Evolutionary conservation across 495 filamentous ascomycete genomes (phyloP), one percentile per base, ranked within the genome.

Genomic region (Arthonia radiata): DNA sequence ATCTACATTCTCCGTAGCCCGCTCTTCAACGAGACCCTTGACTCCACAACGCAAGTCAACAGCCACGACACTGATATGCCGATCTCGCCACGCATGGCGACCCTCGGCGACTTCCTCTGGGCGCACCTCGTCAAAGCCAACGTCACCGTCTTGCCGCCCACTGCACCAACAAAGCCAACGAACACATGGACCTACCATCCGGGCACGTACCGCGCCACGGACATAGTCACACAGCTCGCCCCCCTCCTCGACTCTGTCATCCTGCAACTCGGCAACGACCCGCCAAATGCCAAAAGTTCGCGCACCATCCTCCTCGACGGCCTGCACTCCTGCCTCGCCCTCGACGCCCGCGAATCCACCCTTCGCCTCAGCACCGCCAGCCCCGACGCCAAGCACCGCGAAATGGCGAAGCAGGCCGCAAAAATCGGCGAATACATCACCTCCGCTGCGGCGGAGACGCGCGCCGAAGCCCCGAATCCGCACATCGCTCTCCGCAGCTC

Each of bases 241-340:
- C 42, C 42, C 17, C 29, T 50, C 4, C 34, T 50, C 2, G 34
- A 48, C 15, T 27, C 42, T 7, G 38, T 50, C 6, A 15, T 50
- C 1, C 28, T 27, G 28, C 34, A 34, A 16, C 33, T 50, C 14
- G 37, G 41, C 3, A 23, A 18, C 3, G 43, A 49, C 24, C 29
- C 43, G 0, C 15, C 37, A 0, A 17, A 25, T 3, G 13, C 27
- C 1, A 26, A 15, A 5, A 28, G 37, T 1, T 28, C 45, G 10
- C 41, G 43, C 1, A 14, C 17, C 2, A 32, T 22, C 1, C 37
- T 50, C 8, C 31, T 50, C 1, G 43, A 48, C 25, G 41, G 42
- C 23, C 15, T 49, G 10, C 34, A 41, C 12, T 31, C 43, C 11
- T 39, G 38, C 26, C 27, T 50, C 11, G 29, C 35, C 8, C 40